Evolutionary conservation across 176 grass and related monocot genomes (phyloP).

Genomic region (Pharus latifolius): DNA sequence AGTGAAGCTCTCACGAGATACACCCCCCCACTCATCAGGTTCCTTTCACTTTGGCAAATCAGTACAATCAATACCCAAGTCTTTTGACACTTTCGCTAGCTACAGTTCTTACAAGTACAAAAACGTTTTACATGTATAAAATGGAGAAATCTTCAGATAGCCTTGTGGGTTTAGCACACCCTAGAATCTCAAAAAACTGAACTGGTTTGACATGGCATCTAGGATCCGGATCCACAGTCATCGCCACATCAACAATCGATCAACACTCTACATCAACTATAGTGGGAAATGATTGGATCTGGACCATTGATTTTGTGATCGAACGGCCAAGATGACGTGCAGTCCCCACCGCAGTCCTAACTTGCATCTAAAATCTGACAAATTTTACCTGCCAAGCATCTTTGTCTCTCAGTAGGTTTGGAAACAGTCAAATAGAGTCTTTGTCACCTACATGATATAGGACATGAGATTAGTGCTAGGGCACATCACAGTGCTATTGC

Average conservation of each 20-base stretch:
- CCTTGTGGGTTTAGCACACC: background rate
- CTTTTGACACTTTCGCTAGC: too few species aligned
- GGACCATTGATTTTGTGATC: too few species aligned
- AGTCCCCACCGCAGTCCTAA: background rate
- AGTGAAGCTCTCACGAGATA: too few species aligned
- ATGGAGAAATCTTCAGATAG: background rate
- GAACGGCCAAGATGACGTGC: too few species aligned
- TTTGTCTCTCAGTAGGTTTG: background rate
- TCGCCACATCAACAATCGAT: too few species aligned
- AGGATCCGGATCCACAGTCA: too few species aligned
- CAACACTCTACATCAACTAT: too few species aligned
- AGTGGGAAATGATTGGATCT: too few species aligned
- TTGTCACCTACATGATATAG: background rate
- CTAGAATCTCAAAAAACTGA: background rate
- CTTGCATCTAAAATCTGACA: background rate
- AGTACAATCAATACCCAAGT: too few species aligned
- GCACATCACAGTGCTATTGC: background rate
- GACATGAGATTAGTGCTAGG: background rate
- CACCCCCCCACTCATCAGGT: too few species aligned
- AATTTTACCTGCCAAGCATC: background rate
- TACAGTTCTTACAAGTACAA: background rate
- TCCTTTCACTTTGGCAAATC: background rate
- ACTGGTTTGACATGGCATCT: too few species aligned
- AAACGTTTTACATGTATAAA: background rate
- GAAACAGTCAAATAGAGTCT: background rate